Evolutionary conservation across 2,329 filamentous ascomycete species (phyloP).

Genomic region (Paecilomyces formosus): DNA sequence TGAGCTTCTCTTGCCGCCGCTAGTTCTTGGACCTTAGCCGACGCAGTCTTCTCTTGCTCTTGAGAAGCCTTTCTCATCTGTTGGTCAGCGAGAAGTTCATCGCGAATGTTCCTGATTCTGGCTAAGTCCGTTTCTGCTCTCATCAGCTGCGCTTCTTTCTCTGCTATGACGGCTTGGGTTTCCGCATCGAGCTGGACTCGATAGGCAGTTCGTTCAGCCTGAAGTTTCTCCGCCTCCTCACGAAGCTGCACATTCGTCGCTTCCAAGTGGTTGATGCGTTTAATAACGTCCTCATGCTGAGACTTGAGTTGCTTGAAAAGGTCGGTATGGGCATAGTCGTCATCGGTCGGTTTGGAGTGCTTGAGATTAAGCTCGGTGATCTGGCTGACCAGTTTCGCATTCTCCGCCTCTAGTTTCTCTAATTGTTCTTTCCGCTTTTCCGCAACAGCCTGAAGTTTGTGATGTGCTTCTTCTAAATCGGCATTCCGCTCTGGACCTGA

Average conservation of each 20-base stretch:
- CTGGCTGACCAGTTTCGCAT: slow-evolving; percentile 66
- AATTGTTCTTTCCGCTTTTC: slow-evolving; percentile 85
- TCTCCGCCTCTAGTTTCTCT: slow-evolving; percentile 69
- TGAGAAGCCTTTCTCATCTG: slow-evolving; percentile 70
- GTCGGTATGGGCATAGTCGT: slow-evolving; percentile 88
- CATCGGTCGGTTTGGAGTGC: slow-evolving; percentile 70
- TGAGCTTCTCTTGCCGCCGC: slow-evolving; percentile 70
- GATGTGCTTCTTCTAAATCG: slow-evolving; percentile 67
- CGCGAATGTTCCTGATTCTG: slow-evolving; percentile 73
- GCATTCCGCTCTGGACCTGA: slow-evolving; percentile 51
- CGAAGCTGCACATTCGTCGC: slow-evolving; percentile 77
- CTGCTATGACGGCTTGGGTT: slow-evolving; percentile 61
- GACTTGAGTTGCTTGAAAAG: slow-evolving; percentile 86
- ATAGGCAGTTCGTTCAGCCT: slow-evolving; percentile 76
- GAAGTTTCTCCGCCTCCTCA: slow-evolving; percentile 76
- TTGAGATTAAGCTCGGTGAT: slow-evolving; percentile 64
- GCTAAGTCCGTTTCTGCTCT: slow-evolving; percentile 77
- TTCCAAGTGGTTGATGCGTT: slow-evolving; percentile 84
- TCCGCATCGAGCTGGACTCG: slow-evolving; percentile 76
- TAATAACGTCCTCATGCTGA: slow-evolving; percentile 88
- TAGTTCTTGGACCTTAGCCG: slow-evolving; percentile 71
- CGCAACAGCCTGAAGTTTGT: slow-evolving; percentile 67
- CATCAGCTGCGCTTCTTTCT: slow-evolving; percentile 75
- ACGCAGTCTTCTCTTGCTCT: slow-evolving; percentile 64
- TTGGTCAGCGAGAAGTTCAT: slow-evolving; percentile 78